Conservation (phyloP, 2,329 filamentous ascomycete genomes). For the Penicillium janthinellum region DNA sequence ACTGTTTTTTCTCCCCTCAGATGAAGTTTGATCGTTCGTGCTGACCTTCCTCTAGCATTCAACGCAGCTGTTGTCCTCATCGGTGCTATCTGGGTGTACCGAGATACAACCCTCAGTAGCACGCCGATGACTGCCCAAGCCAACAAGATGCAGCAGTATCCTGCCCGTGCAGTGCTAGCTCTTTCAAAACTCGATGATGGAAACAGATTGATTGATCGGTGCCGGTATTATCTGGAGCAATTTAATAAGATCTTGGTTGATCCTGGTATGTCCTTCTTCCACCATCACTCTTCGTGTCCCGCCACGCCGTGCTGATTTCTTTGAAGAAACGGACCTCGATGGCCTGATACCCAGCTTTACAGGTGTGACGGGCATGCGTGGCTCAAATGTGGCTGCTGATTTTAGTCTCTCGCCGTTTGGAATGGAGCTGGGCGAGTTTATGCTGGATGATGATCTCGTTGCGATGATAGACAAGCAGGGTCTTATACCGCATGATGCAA, state of each 20-base stretch:
- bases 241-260: constrained; percentile 16
- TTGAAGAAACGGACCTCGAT: background rate
- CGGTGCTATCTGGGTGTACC: constrained; percentile 27
- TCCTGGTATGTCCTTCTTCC: constrained; percentile 4
- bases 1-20: background rate
- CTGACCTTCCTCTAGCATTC: constrained; percentile 25
- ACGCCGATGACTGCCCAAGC: constrained; percentile 8
- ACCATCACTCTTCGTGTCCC: background rate
- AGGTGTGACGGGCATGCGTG: background rate
- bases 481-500: constrained; percentile 2
- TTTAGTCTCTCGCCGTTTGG: constrained; percentile 30
- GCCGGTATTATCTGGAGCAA: constrained; percentile 31
- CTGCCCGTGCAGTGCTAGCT: constrained; percentile 24
- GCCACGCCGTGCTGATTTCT: background rate
- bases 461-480: constrained; percentile 13
- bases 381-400: background rate
- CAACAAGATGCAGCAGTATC: constrained; percentile 17
- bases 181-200: constrained; percentile 30
- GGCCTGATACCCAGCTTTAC: background rate
- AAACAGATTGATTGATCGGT: constrained; percentile 36
- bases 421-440: constrained; percentile 42
- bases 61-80: constrained; percentile 40
- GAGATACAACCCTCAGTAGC: constrained; percentile 10
- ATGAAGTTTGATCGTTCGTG: background rate
- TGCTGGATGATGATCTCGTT: constrained; percentile 38